A percentile compares a stretch with the other conserved stretches of the same genome.
phyloP scores from a whole-genome alignment of 192 early-diverging fungal species.

The Entomortierella lignicola region DNA sequence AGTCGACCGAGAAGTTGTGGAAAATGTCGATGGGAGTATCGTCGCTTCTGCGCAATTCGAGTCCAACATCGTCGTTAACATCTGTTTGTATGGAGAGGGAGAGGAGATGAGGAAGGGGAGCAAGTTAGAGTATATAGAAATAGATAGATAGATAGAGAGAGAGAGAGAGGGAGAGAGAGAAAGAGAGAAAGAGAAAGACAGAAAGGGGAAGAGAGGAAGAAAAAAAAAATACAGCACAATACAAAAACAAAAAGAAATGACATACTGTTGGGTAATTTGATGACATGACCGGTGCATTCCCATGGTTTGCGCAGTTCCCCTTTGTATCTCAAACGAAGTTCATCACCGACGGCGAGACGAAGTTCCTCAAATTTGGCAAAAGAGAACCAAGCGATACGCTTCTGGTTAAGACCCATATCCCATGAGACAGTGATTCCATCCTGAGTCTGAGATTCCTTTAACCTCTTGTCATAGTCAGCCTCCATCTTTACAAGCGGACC shows the following conservation, averaged over 20 bases:
- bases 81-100: conserved; percentile 51
- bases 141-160: not conserved
- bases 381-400: conserved; percentile 91
- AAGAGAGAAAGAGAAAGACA: not conserved
- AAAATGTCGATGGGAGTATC: conserved; percentile 83
- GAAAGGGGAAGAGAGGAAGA: too few species aligned
- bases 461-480: conserved; percentile 88
- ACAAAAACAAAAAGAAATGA: not conserved
- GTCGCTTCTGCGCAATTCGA: conserved; percentile 82
- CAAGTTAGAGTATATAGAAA: too few species aligned
- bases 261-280: conserved; percentile 95
- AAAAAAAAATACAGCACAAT: too few species aligned
- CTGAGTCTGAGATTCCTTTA: conserved; percentile 95
- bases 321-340: conserved; percentile 87
- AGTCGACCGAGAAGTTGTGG: conserved; percentile 94
- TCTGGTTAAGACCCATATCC: conserved; percentile 96
- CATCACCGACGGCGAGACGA: conserved; percentile 93
- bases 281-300: conserved; percentile 91
- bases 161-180: too few species aligned
- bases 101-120: too few species aligned
- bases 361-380: conserved; percentile 97
- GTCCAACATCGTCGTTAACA: conserved; percentile 92
- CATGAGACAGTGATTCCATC: conserved; percentile 96
- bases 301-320: conserved; percentile 88
- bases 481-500: conserved; percentile 96